Conservation (phyloP, 228 moss, liverwort and hornwort species). For the Sphagnum fallax region DNA sequence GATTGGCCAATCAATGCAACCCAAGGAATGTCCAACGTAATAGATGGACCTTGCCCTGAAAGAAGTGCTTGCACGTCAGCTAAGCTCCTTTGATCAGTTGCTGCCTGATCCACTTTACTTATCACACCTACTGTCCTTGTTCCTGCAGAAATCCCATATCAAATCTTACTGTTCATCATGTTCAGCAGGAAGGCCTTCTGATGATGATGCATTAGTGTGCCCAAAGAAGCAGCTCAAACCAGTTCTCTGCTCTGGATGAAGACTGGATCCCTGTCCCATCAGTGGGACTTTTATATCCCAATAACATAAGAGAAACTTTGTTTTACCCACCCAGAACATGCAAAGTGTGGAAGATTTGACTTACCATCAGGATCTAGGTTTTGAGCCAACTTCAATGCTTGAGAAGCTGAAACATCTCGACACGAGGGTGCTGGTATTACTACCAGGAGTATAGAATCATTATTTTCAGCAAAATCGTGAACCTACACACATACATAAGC, state of each 20-base stretch:
- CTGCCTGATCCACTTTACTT: conserved; percentile 96
- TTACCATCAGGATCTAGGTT: conserved; percentile 84
- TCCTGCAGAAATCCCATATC: conserved; percentile 29
- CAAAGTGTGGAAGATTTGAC: not conserved
- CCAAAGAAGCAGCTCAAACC: too few species aligned
- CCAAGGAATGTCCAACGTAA: conserved; percentile 85
- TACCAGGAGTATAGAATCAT: conserved; percentile 78
- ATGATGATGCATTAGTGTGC: too few species aligned
- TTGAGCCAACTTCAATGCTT: conserved; percentile 78
- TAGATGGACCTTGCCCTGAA: conserved; percentile 71
- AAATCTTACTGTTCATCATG: not conserved
- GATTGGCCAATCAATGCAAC: conserved; percentile 98
- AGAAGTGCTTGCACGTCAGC: conserved; percentile 83
- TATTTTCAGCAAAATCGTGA: conserved; percentile 73
- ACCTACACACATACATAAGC: conserved; percentile 28
- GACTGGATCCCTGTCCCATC: too few species aligned
- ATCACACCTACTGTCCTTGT: conserved; percentile 87
- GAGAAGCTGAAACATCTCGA: conserved; percentile 58
- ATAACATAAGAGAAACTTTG: too few species aligned
- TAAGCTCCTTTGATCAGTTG: conserved; percentile 81
- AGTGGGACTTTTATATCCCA: too few species aligned
- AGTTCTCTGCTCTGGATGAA: too few species aligned
- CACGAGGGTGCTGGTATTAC: conserved; percentile 79
- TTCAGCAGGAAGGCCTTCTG: not conserved
- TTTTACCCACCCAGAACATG: not conserved